These are phyloP conservation scores for Ganoderma resinaceum DNA, from an alignment of 1,284 basidiomycete genomes.

Conservation along the genomic window DNA sequence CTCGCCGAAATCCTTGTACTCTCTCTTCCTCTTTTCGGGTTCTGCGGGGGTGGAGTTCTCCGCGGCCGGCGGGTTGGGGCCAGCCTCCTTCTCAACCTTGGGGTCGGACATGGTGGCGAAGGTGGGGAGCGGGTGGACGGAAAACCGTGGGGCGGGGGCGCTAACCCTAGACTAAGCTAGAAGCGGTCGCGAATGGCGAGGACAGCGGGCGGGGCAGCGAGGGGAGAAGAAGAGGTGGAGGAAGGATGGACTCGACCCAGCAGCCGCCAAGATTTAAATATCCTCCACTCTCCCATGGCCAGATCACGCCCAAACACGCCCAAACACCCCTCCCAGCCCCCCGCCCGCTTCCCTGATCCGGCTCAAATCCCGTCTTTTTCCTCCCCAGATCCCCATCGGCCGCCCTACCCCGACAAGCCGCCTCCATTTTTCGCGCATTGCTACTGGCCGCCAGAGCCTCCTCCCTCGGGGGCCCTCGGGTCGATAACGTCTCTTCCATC, in stretches of 20 bases:
- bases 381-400: constrained; percentile 24
- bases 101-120: constrained; percentile 38
- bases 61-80: constrained; percentile 39
- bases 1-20: constrained; percentile 88
- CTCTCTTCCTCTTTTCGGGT: constrained; percentile 78
- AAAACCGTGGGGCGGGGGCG: constrained; percentile 32
- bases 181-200: constrained; percentile 31
- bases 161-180: constrained; percentile 36
- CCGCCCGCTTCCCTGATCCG: constrained; percentile 26
- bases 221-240: constrained; percentile 35
- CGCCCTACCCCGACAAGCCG: constrained; percentile 26
- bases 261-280: constrained; percentile 35
- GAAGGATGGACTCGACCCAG: constrained; percentile 32
- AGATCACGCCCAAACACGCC: constrained; percentile 25
- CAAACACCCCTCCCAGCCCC: constrained; percentile 26
- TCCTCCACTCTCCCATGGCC: constrained; percentile 23
- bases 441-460: not conserved
- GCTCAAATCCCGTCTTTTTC: constrained; percentile 20
- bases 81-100: constrained; percentile 43
- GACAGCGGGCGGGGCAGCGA: constrained; percentile 27
- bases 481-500: constrained; percentile 14
- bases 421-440: constrained; percentile 3
- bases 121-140: constrained; percentile 31
- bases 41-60: constrained; percentile 23
- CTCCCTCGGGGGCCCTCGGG: constrained; percentile 25